Evolutionary conservation across 495 filamentous ascomycete genomes (phyloP).

Genomic region (Daldinia grandis): DNA sequence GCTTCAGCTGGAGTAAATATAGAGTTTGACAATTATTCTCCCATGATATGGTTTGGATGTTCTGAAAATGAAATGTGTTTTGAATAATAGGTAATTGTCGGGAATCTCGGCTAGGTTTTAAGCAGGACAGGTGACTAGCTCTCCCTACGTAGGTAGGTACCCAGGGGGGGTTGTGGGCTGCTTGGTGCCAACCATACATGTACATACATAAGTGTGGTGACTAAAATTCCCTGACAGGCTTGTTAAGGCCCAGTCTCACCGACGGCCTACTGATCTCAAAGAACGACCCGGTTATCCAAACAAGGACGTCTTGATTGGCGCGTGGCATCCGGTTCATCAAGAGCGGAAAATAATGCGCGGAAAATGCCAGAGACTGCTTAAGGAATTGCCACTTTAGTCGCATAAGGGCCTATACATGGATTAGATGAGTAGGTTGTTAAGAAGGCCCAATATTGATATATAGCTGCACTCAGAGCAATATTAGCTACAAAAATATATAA

Average conservation of each 20-base stretch:
- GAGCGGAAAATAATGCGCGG: neutral
- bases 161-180: slow-evolving; percentile 32
- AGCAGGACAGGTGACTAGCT: slow-evolving; percentile 33
- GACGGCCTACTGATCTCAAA: slow-evolving; percentile 38
- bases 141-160: slow-evolving; percentile 24
- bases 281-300: slow-evolving; percentile 36
- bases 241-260: slow-evolving; percentile 44
- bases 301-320: slow-evolving; percentile 22
- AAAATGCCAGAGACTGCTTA: slow-evolving; percentile 1
- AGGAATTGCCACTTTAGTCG: slow-evolving; percentile 19
- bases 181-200: slow-evolving; percentile 31
- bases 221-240: slow-evolving; percentile 42
- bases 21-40: slow-evolving; percentile 17
- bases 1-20: slow-evolving; percentile 18
- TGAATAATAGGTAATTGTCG: slow-evolving; percentile 19
- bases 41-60: neutral
- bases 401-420: slow-evolving; percentile 16
- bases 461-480: slow-evolving; percentile 36
- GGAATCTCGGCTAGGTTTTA: slow-evolving; percentile 27
- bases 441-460: slow-evolving; percentile 24
- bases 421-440: slow-evolving; percentile 37
- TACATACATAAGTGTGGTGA: slow-evolving; percentile 24
- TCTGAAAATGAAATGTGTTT: slow-evolving; percentile 10
- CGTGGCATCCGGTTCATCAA: slow-evolving; percentile 1
- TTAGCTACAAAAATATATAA: slow-evolving; percentile 5